Base-by-base conservation (phyloP, 2,329 filamentous ascomycete genomes). In the Cadophora sp. region DNA sequence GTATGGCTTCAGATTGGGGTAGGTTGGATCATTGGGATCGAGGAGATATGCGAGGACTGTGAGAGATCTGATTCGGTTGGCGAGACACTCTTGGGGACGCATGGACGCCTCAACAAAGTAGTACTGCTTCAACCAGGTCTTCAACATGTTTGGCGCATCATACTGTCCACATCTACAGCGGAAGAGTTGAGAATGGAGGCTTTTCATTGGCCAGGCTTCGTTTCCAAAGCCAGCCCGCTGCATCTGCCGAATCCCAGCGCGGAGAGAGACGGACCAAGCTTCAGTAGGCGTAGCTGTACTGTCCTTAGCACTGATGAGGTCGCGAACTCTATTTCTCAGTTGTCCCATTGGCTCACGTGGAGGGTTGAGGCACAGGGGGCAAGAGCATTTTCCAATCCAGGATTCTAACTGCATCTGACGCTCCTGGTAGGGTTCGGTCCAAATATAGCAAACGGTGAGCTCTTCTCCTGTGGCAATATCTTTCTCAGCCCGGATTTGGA, bases 391-490 rank as follows among this genome's bases (percentile, higher is more conserved):
- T 6, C 39, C 56, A 27, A 59, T 59, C 56, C 56, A 59, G 5
- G 4, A 6, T 18, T 24, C 27, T 18, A 47, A 18, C 11, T 24
- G 27, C 1, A n/a, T 33, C 18, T 59, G 56, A 27, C 56, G 36
- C 3, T 45, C n/a, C 3, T 59, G 14, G 6, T 45, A n/a, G 16
- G 56, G 24, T 14, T 27, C 22, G 5, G 18, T 3, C 36, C 56
- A 59, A n/a, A 3, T 0, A 60, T 80, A 79, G 55, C 72, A 75
- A 9, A 79, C 72, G 11, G 76, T 79, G 36, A 81, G 73, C 66
- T 81, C 79, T 11, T 77, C 75, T 13, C 77, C 77, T 0, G 76
- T 72, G 0, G 63, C n/a, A 48, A 81, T 76, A 13, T 68, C 65
- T 33, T 63, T 73, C 8, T 78, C 64, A 9, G 79, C 76, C 0